Percentiles rank a stretch among this genome's conserved stretches.
Conservation (phyloP, 2,329 filamentous ascomycete species). For the Eutypa lata region DNA sequence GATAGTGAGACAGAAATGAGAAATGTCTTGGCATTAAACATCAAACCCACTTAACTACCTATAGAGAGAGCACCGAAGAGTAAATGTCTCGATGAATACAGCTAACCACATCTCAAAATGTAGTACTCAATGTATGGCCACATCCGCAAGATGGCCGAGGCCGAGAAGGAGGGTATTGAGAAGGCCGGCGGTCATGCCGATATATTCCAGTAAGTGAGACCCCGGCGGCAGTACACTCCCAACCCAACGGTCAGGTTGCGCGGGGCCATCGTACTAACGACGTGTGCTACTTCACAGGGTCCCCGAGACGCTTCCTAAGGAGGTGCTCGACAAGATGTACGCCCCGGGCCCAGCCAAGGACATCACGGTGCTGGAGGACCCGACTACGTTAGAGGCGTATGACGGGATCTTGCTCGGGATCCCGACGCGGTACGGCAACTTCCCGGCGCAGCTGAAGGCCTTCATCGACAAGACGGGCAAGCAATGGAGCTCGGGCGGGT, state of each 20-base stretch:
- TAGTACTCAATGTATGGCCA: constrained; percentile 96
- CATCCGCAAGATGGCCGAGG: constrained; percentile 77
- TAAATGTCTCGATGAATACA: constrained; percentile 1
- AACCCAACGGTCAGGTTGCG: not conserved
- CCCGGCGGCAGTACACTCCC: not conserved
- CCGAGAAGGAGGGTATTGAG: constrained; percentile 87
- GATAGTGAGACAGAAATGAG: not conserved
- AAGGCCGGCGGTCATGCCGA: constrained; percentile 79
- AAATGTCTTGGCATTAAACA: too few relatives aligned
- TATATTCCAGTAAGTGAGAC: constrained; percentile 67
- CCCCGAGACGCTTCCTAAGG: constrained; percentile 78
- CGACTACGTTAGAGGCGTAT: constrained; percentile 64
- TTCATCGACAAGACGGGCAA: constrained; percentile 90
- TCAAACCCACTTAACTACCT: too few relatives aligned
- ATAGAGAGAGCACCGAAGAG: too few relatives aligned
- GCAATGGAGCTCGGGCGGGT: constrained; percentile 76
- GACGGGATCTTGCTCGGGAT: constrained; percentile 92
- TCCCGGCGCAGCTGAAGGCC: constrained; percentile 90
- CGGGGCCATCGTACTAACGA: constrained; percentile 1
- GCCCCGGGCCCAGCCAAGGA: constrained; percentile 72
- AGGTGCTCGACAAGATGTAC: constrained; percentile 87
- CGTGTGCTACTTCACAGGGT: constrained; percentile 46
- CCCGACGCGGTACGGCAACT: constrained; percentile 95
- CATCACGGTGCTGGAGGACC: constrained; percentile 61
- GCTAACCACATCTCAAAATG: constrained; percentile 1